phyloP scores from a whole-genome alignment of 2,329 filamentous ascomycete species.

The Fusarium tuaranense region DNA sequence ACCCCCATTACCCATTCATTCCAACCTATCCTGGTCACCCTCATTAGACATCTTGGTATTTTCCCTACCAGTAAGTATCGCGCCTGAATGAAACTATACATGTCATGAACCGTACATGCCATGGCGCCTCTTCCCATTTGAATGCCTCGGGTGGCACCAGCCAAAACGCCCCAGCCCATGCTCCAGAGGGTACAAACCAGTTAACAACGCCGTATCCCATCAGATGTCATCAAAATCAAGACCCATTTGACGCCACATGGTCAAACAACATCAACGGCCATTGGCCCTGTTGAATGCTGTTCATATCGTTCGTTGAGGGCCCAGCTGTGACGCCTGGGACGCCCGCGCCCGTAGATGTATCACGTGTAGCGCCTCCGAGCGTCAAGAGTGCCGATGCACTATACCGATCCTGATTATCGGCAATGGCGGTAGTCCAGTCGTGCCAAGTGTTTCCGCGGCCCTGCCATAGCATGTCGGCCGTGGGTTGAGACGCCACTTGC shows the following conservation, averaged over 20 bases:
- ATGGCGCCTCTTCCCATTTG: constrained; percentile 15
- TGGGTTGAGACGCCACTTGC: constrained; percentile 43
- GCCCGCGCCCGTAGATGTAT: constrained; percentile 25
- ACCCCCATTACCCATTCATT: constrained; percentile 19
- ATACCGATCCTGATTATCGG: constrained; percentile 62
- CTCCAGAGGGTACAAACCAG: constrained; percentile 9
- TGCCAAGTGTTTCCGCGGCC: constrained; percentile 61
- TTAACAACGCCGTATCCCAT: constrained; percentile 9
- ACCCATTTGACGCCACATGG: constrained; percentile 39
- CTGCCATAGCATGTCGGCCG: constrained; percentile 50
- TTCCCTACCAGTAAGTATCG: neutral
- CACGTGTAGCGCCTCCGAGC: constrained; percentile 51
- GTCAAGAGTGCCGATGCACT: constrained; percentile 62
- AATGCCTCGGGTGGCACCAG: constrained; percentile 11
- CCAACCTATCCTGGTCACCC: constrained; percentile 9
- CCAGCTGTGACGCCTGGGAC: constrained; percentile 28
- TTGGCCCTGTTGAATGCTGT: constrained; percentile 44
- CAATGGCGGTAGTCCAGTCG: constrained; percentile 66
- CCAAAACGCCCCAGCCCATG: constrained; percentile 37
- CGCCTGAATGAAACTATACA: constrained; percentile 8
- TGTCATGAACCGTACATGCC: neutral
- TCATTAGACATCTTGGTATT: constrained; percentile 28
- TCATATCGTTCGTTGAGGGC: constrained; percentile 42
- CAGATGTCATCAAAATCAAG: constrained; percentile 32
- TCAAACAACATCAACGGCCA: constrained; percentile 51